Evolutionary conservation across 2,329 filamentous ascomycete genomes (phyloP).

Genomic region (Botrytis tulipae): DNA sequence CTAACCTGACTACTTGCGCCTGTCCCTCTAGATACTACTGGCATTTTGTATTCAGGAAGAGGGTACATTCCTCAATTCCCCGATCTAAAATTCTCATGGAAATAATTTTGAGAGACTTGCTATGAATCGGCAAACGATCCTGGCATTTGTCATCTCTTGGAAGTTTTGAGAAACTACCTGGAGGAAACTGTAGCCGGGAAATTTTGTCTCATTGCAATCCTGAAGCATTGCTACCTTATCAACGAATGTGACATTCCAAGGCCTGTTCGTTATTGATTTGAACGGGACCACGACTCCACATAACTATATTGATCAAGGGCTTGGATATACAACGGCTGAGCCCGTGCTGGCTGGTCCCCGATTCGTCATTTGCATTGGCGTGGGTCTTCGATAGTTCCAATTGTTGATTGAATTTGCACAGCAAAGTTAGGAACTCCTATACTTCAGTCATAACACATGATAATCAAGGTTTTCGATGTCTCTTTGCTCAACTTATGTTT

Average conservation of each 20-base stretch:
- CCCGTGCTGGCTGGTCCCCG: background rate
- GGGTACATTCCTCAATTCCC: background rate
- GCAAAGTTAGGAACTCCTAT: background rate
- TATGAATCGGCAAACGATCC: background rate
- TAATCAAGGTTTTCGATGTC: background rate
- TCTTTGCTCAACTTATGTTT: background rate
- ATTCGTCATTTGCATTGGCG: background rate
- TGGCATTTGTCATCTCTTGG: background rate
- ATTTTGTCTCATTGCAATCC: background rate
- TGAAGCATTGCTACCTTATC: constrained; percentile 2
- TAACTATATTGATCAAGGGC: background rate
- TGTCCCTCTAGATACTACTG: background rate
- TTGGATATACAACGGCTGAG: constrained; percentile 5
- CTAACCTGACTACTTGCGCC: background rate
- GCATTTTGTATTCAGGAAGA: background rate
- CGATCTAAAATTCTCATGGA: background rate
- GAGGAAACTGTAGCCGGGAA: background rate
- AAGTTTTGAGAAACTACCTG: too few species aligned
- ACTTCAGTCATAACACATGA: background rate
- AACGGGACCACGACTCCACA: background rate
- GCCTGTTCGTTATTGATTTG: background rate
- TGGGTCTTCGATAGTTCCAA: background rate
- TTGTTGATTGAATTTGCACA: background rate
- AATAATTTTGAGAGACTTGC: background rate
- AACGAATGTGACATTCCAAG: background rate